phyloP scores from a whole-genome alignment of 148 eudicot genomes.

The Amaranthus cruentus region DNA sequence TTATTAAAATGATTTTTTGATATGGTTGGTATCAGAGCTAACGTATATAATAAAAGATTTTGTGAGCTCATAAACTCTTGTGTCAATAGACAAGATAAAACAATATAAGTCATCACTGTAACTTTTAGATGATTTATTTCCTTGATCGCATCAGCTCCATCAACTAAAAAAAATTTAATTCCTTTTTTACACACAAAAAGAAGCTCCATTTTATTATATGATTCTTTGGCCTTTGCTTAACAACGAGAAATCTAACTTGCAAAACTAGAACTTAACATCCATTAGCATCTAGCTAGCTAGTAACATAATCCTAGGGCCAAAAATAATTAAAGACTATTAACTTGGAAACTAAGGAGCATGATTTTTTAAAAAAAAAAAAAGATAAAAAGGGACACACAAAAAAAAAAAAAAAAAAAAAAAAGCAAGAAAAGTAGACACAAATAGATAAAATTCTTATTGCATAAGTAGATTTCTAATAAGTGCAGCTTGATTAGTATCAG shows the following conservation, averaged over 20 bases:
- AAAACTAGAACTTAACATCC: conserved; percentile 20
- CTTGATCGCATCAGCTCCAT: too few relatives aligned
- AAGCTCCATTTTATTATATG: conserved; percentile 12
- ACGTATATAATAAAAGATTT: too few relatives aligned
- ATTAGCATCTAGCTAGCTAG: conserved; percentile 13
- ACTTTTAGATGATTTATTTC: too few relatives aligned
- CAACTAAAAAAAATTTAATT: neutral
- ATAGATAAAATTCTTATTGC: conserved; percentile 12
- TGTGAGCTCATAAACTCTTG: too few relatives aligned
- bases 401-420: neutral
- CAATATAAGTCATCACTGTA: too few relatives aligned
- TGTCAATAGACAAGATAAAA: too few relatives aligned
- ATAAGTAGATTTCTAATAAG: conserved; percentile 30
- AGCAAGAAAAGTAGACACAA: neutral
- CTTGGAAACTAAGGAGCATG: neutral
- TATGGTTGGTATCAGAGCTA: too few relatives aligned
- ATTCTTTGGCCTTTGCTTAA: neutral
- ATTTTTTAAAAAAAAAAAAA: neutral
- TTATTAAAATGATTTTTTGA: too few relatives aligned
- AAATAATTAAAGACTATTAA: too few relatives aligned
- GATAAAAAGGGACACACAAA: neutral
- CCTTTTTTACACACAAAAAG: conserved; percentile 8
- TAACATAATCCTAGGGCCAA: too few relatives aligned
- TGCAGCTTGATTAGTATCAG: conserved; percentile 34
- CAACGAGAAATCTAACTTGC: conserved; percentile 12